phyloP scores from a whole-genome alignment of 306 rosid genomes.

The Cajanus cajan region DNA sequence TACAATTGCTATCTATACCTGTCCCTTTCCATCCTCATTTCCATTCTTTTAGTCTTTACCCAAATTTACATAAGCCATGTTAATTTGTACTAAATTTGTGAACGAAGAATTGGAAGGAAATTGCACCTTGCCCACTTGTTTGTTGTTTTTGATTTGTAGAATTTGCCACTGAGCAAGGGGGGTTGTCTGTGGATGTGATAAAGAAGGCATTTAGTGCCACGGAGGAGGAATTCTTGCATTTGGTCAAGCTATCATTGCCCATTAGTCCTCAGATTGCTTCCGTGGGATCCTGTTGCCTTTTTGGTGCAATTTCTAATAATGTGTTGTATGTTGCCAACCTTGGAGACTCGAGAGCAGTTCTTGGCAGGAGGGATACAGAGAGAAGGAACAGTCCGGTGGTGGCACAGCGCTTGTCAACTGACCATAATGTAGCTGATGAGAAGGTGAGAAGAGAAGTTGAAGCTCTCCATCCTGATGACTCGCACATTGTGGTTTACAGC shows the following conservation, averaged over 20 bases:
- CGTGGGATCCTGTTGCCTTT: conserved; percentile 89
- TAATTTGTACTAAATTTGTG: neutral
- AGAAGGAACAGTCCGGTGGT: conserved; percentile 42
- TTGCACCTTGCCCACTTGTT: neutral
- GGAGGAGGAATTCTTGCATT: conserved; percentile 70
- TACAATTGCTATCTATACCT: neutral
- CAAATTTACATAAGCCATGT: neutral
- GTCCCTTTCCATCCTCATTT: neutral
- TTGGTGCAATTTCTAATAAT: conserved; percentile 80
- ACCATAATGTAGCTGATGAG: conserved; percentile 89
- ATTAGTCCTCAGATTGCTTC: conserved; percentile 77
- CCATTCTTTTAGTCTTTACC: neutral
- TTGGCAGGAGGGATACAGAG: conserved; percentile 54
- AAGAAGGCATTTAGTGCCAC: conserved; percentile 87
- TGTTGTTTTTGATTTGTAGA: conserved; percentile 48
- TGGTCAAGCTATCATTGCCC: conserved; percentile 67
- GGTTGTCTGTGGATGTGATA: conserved; percentile 77
- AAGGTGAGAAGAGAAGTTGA: conserved; percentile 89
- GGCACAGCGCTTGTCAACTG: conserved; percentile 82
- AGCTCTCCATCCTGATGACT: conserved; percentile 94
- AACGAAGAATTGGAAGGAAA: neutral
- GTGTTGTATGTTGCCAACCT: conserved; percentile 83
- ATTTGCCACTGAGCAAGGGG: conserved; percentile 82
- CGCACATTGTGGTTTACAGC: conserved; percentile 65
- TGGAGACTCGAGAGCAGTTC: conserved; percentile 94